A percentile compares a stretch with the other conserved stretches of the same genome.
Evolutionary conservation across 371 early-diverging fungal genomes (phyloP).

Genomic region (Apophysomyces trapeziformis): DNA sequence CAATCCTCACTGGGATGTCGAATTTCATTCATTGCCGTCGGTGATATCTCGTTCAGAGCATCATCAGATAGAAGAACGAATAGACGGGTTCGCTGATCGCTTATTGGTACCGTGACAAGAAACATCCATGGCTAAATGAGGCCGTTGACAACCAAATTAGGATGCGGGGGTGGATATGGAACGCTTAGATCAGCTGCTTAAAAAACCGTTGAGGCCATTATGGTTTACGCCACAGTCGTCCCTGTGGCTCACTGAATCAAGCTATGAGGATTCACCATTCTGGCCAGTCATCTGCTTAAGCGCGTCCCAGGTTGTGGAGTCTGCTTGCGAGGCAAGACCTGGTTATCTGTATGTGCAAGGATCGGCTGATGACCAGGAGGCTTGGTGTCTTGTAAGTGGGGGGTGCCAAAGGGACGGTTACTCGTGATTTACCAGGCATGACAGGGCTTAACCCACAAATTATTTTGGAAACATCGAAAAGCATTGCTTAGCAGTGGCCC

Average conservation of each 20-base stretch:
- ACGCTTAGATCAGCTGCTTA: conserved; percentile 34
- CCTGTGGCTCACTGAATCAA: conserved; percentile 47
- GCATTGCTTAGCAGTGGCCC: conserved; percentile 47
- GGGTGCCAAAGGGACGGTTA: neutral
- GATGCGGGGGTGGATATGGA: conserved; percentile 58
- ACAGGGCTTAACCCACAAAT: conserved; percentile 47
- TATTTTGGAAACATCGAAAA: conserved; percentile 75
- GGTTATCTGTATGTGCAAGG: conserved; percentile 87
- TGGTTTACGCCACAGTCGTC: conserved; percentile 78
- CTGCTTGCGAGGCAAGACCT: conserved; percentile 43
- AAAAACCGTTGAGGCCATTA: conserved; percentile 79
- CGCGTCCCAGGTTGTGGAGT: conserved; percentile 69
- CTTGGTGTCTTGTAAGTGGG: conserved; percentile 69
- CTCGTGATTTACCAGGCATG: neutral
- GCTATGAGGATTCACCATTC: conserved; percentile 56
- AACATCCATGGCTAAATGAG: neutral
- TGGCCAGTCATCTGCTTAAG: conserved; percentile 74
- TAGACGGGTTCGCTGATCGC: conserved; percentile 64
- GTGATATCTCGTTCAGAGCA: conserved; percentile 75
- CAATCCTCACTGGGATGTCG: conserved; percentile 52
- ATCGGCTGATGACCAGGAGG: conserved; percentile 87
- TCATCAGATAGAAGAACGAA: conserved; percentile 63
- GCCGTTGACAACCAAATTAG: conserved; percentile 15
- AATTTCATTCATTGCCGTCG: conserved; percentile 69
- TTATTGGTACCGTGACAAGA: conserved; percentile 44